Evolutionary conservation across 2,329 filamentous ascomycete species (phyloP).

Genomic region (Pleurostoma richardsiae): DNA sequence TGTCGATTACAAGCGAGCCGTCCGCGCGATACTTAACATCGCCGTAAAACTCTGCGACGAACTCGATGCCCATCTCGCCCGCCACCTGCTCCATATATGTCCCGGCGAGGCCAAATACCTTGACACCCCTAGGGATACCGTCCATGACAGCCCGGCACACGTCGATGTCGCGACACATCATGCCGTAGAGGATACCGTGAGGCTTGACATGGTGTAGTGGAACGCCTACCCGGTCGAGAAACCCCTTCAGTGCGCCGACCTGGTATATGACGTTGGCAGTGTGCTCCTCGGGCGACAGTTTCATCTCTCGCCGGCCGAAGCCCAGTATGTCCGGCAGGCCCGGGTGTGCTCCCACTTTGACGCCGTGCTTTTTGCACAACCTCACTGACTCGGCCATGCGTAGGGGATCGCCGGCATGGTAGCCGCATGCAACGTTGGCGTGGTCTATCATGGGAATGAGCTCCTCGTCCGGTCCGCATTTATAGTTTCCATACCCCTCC

Average conservation of each 20-base stretch:
- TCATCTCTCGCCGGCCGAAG: conserved; percentile 59
- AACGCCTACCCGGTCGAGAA: conserved; percentile 51
- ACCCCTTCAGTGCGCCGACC: conserved; percentile 55
- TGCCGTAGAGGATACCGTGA: conserved; percentile 31
- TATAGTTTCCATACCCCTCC: conserved; percentile 40
- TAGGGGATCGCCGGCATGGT: conserved; percentile 56
- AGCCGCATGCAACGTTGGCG: conserved; percentile 56
- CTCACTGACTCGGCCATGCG: conserved; percentile 58
- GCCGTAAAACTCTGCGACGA: conserved; percentile 19
- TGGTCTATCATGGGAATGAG: conserved; percentile 55
- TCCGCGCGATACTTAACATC: conserved; percentile 20
- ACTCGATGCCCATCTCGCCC: conserved; percentile 14
- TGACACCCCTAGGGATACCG: conserved; percentile 14
- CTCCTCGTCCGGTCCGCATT: conserved; percentile 50
- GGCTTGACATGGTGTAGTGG: conserved; percentile 58
- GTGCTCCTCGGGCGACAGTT: conserved; percentile 50
- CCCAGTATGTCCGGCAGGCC: conserved; percentile 61
- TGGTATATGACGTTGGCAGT: conserved; percentile 57
- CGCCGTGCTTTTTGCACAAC: conserved; percentile 50
- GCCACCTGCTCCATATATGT: conserved; percentile 18
- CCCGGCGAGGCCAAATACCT: conserved; percentile 18
- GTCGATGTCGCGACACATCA: conserved; percentile 17
- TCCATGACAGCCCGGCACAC: conserved; percentile 18
- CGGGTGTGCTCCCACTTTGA: conserved; percentile 58
- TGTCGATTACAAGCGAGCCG: conserved; percentile 25